These are phyloP conservation scores for Exophiala bonariae DNA, from an alignment of 2,329 filamentous ascomycete species.

Conservation along the genomic window DNA sequence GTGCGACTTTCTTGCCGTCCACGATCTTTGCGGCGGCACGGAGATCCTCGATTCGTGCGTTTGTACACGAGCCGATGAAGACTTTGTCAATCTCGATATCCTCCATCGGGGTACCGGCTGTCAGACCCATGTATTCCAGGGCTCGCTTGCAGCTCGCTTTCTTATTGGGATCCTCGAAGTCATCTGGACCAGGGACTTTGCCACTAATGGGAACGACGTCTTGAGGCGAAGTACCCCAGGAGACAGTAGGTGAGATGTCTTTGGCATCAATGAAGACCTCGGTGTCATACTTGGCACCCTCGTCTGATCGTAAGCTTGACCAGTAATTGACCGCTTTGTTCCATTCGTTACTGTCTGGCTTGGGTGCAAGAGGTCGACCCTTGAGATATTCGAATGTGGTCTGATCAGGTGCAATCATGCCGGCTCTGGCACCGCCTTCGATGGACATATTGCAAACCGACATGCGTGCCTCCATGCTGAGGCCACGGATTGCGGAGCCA, in stretches of 20 bases:
- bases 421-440: constrained; percentile 89
- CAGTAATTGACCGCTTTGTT: constrained; percentile 85
- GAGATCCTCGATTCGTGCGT: constrained; percentile 93
- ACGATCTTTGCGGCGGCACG: constrained; percentile 83
- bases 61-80: constrained; percentile 97
- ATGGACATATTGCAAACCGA: constrained; percentile 99
- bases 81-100: constrained; percentile 94
- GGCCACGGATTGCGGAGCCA: constrained; percentile 81
- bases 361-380: constrained; percentile 83
- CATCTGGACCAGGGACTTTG: constrained; percentile 84
- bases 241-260: constrained; percentile 89
- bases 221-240: constrained; percentile 96
- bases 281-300: constrained; percentile 84
- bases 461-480: constrained; percentile 98
- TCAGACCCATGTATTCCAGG: constrained; percentile 95
- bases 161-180: constrained; percentile 76
- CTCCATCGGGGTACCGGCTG: constrained; percentile 81
- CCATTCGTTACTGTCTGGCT: constrained; percentile 83
- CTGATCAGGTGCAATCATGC: constrained; percentile 95
- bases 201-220: constrained; percentile 94
- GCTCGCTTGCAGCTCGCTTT: constrained; percentile 77
- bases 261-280: constrained; percentile 88
- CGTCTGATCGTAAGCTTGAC: constrained; percentile 80
- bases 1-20: constrained; percentile 80
- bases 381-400: constrained; percentile 94